These are phyloP conservation scores for Kewa caespitosa DNA, from an alignment of 179 eudicot genomes.

Conservation along the genomic window DNA sequence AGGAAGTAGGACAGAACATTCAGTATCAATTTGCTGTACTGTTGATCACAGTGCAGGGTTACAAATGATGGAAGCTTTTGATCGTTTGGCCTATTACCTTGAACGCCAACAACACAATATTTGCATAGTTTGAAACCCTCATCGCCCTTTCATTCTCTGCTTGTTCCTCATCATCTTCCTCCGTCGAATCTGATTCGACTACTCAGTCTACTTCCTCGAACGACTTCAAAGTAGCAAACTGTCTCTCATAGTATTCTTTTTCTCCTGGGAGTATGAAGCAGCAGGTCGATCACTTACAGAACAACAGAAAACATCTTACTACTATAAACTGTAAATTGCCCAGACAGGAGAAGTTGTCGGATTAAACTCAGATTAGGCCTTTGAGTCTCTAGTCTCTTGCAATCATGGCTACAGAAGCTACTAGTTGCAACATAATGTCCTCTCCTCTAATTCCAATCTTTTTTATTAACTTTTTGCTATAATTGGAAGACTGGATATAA, in stretches of 20 bases:
- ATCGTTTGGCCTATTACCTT: slow-evolving; percentile 45
- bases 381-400: too few relatives aligned
- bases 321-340: too few relatives aligned
- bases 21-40: too few relatives aligned
- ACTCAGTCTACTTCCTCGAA: slow-evolving; percentile 70
- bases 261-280: slow-evolving; percentile 44
- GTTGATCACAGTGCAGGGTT: neutral
- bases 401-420: too few relatives aligned
- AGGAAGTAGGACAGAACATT: too few relatives aligned
- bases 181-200: slow-evolving; percentile 37
- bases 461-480: too few relatives aligned
- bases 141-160: slow-evolving; percentile 80
- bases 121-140: slow-evolving; percentile 79
- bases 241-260: slow-evolving; percentile 82
- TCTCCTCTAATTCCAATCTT: too few relatives aligned
- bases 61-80: neutral
- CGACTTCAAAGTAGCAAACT: slow-evolving; percentile 68
- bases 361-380: too few relatives aligned
- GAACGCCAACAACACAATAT: slow-evolving; percentile 62
- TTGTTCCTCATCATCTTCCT: slow-evolving; percentile 58
- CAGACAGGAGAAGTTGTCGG: too few relatives aligned
- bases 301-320: neutral
- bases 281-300: slow-evolving; percentile 5
- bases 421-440: too few relatives aligned
- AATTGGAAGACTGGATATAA: too few relatives aligned